A percentile compares a stretch with the other conserved stretches of the same genome.
Evolutionary conservation across 345 rosid genomes (phyloP).

Genomic region (Citrus cavaleriei): DNA sequence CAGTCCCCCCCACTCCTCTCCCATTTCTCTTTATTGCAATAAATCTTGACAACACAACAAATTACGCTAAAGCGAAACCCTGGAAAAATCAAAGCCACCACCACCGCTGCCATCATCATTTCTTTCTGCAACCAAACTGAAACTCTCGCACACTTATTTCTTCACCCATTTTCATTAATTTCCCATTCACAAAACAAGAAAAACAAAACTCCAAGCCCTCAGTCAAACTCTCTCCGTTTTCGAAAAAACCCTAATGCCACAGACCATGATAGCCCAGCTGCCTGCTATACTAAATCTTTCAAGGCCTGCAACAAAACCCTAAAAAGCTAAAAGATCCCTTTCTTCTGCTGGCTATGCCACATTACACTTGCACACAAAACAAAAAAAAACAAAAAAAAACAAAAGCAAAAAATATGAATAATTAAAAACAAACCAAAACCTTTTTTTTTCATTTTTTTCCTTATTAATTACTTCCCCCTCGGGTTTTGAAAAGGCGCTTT

Average conservation of each 20-base stretch:
- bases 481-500: conserved; percentile 5
- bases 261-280: conserved; percentile 2
- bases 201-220: not conserved
- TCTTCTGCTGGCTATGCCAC: not conserved
- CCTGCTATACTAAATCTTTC: not conserved
- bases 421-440: no score
- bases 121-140: not conserved
- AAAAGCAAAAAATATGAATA: not conserved
- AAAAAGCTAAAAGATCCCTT: not conserved
- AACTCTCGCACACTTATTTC: not conserved
- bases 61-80: not conserved
- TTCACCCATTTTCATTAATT: not conserved
- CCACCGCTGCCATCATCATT: not conserved
- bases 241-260: not conserved
- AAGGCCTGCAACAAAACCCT: not conserved
- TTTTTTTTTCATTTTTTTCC: not conserved
- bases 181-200: not conserved
- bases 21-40: not conserved
- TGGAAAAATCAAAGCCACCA: no score
- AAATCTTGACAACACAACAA: not conserved
- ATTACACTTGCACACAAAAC: not conserved
- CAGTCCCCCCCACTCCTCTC: not conserved
- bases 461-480: not conserved
- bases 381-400: no score
- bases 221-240: not conserved